A percentile compares a stretch with the other conserved stretches of the same genome.
Evolutionary conservation across 257 asterid genomes (phyloP).

Genomic region (Solanum gracilifrons): DNA sequence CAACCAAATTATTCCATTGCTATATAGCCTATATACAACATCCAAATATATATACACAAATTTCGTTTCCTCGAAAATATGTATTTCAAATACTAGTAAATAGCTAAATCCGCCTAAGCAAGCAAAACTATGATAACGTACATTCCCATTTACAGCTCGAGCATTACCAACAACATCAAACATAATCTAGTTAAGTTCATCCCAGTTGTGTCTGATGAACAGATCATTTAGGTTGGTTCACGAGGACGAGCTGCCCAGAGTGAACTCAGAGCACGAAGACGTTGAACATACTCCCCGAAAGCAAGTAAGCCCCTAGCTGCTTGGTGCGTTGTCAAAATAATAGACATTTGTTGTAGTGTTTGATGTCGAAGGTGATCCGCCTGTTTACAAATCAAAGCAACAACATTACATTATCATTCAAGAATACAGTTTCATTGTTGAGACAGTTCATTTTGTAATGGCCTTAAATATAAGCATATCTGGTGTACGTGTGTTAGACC

Average conservation of each 20-base stretch:
- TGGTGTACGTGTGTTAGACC: not conserved
- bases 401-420: not conserved
- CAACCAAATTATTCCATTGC: not conserved
- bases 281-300: slow-evolving; percentile 78
- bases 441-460: not conserved
- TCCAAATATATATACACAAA: not conserved
- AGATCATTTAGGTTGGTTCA: slow-evolving; percentile 17
- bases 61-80: not conserved
- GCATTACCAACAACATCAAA: slow-evolving; percentile 1
- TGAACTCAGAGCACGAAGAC: slow-evolving; percentile 70
- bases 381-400: slow-evolving; percentile 23
- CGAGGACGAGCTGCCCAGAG: slow-evolving; percentile 73
- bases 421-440: not conserved
- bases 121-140: slow-evolving; percentile 17
- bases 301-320: slow-evolving; percentile 77
- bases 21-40: not conserved
- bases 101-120: slow-evolving; percentile 3
- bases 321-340: slow-evolving; percentile 59
- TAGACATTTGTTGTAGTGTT: slow-evolving; percentile 73
- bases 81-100: not conserved
- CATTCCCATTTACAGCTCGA: slow-evolving; percentile 12
- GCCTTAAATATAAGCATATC: not conserved
- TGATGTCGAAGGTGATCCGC: slow-evolving; percentile 93
- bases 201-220: not conserved
- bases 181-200: not conserved